Conservation (phyloP, 805 yeast species). For the Ogataea ganodermae region DNA sequence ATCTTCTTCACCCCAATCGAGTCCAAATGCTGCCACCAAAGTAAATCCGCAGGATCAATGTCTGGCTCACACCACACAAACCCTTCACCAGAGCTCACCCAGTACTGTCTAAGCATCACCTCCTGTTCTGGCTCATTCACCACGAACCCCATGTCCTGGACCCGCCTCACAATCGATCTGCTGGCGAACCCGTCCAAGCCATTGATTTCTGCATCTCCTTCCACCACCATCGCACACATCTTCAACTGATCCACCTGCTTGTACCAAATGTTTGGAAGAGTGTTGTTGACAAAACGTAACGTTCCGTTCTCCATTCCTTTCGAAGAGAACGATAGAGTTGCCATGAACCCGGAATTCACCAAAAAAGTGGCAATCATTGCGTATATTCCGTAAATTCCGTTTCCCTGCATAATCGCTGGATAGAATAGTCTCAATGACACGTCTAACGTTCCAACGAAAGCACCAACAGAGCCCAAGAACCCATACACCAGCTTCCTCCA, state of each 20-base stretch:
- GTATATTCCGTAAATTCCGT: constrained; percentile 44
- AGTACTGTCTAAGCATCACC: constrained; percentile 71
- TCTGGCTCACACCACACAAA: constrained; percentile 91
- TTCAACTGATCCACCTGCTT: constrained; percentile 66
- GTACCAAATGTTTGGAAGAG: constrained; percentile 64
- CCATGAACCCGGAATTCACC: constrained; percentile 48
- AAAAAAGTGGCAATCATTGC: constrained; percentile 52
- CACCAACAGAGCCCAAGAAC: constrained; percentile 44
- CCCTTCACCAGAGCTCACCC: constrained; percentile 86
- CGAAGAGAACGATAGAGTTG: constrained; percentile 43
- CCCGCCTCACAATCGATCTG: constrained; percentile 30
- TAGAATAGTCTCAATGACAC: constrained; percentile 42
- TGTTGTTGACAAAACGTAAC: constrained; percentile 64
- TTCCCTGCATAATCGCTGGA: constrained; percentile 34
- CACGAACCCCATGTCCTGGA: constrained; percentile 40
- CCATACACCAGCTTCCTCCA: constrained; percentile 38
- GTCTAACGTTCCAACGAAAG: constrained; percentile 49
- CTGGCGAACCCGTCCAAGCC: constrained; percentile 46
- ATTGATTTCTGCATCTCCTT: constrained; percentile 58
- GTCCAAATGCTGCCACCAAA: constrained; percentile 37
- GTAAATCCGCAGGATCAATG: constrained; percentile 78
- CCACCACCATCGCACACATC: constrained; percentile 65
- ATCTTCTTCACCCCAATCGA: constrained; percentile 33
- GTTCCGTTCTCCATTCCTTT: constrained; percentile 53
- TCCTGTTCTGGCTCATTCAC: constrained; percentile 64